Evolutionary conservation across 331 rosid species (phyloP).

Genomic region (Rhamnella rubrinervis): DNA sequence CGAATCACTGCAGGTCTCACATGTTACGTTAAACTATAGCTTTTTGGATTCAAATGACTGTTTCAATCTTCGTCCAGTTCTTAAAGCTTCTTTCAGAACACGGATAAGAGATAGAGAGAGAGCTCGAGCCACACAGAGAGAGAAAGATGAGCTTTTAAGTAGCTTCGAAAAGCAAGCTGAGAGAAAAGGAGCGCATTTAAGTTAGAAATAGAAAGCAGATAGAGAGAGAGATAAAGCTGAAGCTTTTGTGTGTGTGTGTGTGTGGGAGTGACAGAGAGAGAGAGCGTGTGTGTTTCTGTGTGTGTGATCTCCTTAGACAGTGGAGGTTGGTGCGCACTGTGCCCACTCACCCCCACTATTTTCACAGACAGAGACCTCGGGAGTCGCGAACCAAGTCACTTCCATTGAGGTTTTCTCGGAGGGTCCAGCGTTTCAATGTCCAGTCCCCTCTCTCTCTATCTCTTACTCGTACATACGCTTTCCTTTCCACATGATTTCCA

Average conservation of each 20-base stretch:
- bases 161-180: slow-evolving; percentile 4
- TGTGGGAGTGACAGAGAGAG: background rate
- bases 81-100: background rate
- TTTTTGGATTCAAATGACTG: background rate
- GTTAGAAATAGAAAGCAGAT: slow-evolving; percentile 8
- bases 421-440: slow-evolving; percentile 33
- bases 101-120: background rate
- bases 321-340: slow-evolving; percentile 51
- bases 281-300: slow-evolving; percentile 9
- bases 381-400: slow-evolving; percentile 42
- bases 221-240: background rate
- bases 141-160: slow-evolving; percentile 21
- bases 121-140: slow-evolving; percentile 7
- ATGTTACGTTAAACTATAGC: background rate
- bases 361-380: slow-evolving; percentile 47
- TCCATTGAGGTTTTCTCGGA: slow-evolving; percentile 51
- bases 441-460: background rate
- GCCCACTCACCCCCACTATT: slow-evolving; percentile 25
- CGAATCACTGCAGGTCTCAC: too few species aligned
- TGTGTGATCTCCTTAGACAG: slow-evolving; percentile 51
- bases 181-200: slow-evolving; percentile 8
- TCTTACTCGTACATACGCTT: background rate
- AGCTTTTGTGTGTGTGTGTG: slow-evolving; percentile 25
- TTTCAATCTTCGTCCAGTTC: background rate
- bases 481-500: background rate